Evolutionary conservation across 768 basidiomycete genomes (phyloP).

Genomic region (Cantharellus anzutake): DNA sequence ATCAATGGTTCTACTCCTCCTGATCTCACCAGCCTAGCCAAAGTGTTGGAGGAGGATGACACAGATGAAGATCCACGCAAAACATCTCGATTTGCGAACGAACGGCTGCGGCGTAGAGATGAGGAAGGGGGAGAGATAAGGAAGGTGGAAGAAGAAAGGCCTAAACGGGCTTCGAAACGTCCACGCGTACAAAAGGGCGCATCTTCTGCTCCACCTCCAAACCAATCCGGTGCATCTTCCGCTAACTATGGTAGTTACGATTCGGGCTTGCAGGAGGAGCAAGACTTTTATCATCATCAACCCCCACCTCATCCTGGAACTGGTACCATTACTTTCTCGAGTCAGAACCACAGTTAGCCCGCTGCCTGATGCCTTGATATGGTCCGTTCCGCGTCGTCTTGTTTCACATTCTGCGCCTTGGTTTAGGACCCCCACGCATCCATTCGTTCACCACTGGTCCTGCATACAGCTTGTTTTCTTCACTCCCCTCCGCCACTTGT

Average conservation of each 20-base stretch:
- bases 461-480: no score
- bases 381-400: no score
- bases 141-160: neutral
- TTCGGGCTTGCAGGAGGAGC: neutral
- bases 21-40: neutral
- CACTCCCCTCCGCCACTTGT: no score
- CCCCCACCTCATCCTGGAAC: neutral
- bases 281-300: neutral
- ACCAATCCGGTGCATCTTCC: neutral
- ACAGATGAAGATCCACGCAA: neutral
- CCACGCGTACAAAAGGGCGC: neutral
- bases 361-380: no score
- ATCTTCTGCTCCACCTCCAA: neutral
- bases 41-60: neutral
- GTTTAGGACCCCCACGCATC: no score
- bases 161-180: neutral
- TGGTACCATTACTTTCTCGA: neutral
- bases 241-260: neutral
- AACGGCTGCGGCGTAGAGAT: neutral
- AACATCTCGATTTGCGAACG: neutral
- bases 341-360: no score
- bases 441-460: no score
- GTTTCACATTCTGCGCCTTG: no score
- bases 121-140: neutral
- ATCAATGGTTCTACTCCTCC: neutral